Evolutionary conservation across 352 stramenopile species (phyloP), one percentile per base, ranked within the genome.

Genomic region (Blastocystis sp.): DNA sequence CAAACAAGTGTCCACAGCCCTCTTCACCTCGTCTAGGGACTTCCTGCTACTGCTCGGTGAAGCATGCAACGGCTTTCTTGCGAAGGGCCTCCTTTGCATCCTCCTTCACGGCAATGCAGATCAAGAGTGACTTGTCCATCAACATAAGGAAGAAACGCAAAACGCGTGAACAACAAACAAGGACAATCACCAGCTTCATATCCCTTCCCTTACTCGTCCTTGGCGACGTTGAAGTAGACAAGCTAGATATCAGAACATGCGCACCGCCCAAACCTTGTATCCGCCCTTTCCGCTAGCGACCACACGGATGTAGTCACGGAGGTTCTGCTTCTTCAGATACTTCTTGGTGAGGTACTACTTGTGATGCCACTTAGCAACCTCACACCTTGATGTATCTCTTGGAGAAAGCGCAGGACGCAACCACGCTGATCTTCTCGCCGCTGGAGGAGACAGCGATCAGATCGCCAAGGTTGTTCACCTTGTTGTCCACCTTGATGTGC

Each of bases 241-340:
- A 88, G 68, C 64, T 80, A 80, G 21, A 80, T 21, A 3, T 68
- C 28, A 80, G 9, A 9, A 69, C 21, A 69, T 19, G 7, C n/a
- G 19, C 65, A 76, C 65, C 17, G 11, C 93, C 74, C 64, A 74
- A 28, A 99, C 92, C 92, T 99, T 96, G 93, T 99, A 98, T 76
- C 96, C 98, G 91, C 97, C 95, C 94, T 98, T 98, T 91, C 96
- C 95, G 82, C 94, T 95, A 59, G 97, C 96, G 93, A 99, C 97
- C 52, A 99, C 97, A 92, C 98, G 96, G 71, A 99, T 91, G 93
- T 99, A 99, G 94, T 99, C 97, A 91, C 96, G 95, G 80, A 99
- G 92, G 91, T 98, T 95, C 91, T 99, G 96, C 94, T 99, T 99
- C 94, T 99, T 99, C 90, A 99, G 93, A 95, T 99, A 99, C 93